Evolutionary conservation across 495 filamentous ascomycete genomes (phyloP), one percentile per base, ranked within the genome.

Genomic region (Podospora conica): DNA sequence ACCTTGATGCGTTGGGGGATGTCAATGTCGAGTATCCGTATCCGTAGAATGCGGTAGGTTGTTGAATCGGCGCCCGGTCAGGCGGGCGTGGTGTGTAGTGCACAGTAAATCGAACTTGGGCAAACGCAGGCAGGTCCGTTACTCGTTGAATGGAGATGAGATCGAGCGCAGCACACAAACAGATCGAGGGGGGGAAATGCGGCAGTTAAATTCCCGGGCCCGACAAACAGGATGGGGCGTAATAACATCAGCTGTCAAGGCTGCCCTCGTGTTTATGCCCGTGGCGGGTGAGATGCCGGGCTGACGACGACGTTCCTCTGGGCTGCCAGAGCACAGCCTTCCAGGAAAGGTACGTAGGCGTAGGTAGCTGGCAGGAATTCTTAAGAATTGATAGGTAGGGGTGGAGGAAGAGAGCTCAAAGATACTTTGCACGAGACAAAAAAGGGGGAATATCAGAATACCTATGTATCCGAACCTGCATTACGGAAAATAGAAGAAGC

Each of bases 201-300:
- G 29, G 60, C 33, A 61, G 24, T 15, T 21, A 61, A 61, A 61
- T 40, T 53, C 59, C 60, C 60, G 33, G 33, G 21, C 21, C 60
- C 57, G 29, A 7, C 22, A 25, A 21, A 53, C 18, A 40, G 33
- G 21, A 20, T 40, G 29, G 33, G 60, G 60, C 60, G 21, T 24
- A 20, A 20, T 28, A 23, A 18, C 28, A 9, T 40, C 29, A 61
- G 18, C 40, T 61, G 62, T 66, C 20, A 27, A 21, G 15, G 15
- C 40, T 18, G 15, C 5, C 40, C 40, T 48, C 40, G 40, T 48
- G 40, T 48, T 48, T 31, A 9, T 31, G 29, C 9, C 29, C 10
- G 29, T 12, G 29, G 29, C 29, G 11, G 29, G 29, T 9, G 29
- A 31, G 29, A 31, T n/a, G 40, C 40, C 40, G 40, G 40, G 40